Evolutionary conservation across 805 yeast species (phyloP).

Genomic region (Kuraishia borneana): DNA sequence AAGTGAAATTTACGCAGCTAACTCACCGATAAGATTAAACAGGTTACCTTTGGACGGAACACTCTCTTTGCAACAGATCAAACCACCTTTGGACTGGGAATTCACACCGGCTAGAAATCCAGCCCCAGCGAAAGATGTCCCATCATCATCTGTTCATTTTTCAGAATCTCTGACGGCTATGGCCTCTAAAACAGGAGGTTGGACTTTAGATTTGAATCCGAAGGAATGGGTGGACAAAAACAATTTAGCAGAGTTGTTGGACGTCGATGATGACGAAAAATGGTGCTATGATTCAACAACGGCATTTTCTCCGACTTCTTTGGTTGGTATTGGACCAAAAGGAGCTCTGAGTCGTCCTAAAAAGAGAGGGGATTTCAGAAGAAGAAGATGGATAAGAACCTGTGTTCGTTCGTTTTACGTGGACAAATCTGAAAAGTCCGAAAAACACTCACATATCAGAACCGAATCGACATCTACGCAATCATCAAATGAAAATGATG

Average conservation of each 20-base stretch:
- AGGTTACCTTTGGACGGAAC: conserved; percentile 16
- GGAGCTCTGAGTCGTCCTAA: conserved; percentile 1
- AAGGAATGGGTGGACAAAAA: conserved; percentile 48
- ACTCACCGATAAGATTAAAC: conserved; percentile 27
- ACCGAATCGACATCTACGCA: background rate
- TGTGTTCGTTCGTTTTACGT: conserved; percentile 16
- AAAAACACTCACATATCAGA: background rate
- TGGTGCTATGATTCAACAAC: conserved; percentile 69
- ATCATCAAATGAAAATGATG: background rate
- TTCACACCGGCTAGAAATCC: conserved; percentile 17
- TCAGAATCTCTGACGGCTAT: conserved; percentile 6
- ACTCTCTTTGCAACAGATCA: conserved; percentile 23
- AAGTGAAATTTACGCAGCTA: conserved; percentile 39
- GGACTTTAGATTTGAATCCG: conserved; percentile 63
- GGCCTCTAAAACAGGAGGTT: conserved; percentile 20
- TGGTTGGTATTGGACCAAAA: conserved; percentile 6
- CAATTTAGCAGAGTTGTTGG: conserved; percentile 38
- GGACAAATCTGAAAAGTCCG: background rate
- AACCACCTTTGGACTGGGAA: conserved; percentile 52
- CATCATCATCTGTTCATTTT: background rate
- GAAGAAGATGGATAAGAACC: conserved; percentile 58
- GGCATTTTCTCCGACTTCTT: background rate
- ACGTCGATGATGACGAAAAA: conserved; percentile 62
- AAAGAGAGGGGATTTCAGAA: conserved; percentile 35
- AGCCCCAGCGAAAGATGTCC: background rate